phyloP scores from a whole-genome alignment of 2,329 filamentous ascomycete species.

The Thelonectria discophora region DNA sequence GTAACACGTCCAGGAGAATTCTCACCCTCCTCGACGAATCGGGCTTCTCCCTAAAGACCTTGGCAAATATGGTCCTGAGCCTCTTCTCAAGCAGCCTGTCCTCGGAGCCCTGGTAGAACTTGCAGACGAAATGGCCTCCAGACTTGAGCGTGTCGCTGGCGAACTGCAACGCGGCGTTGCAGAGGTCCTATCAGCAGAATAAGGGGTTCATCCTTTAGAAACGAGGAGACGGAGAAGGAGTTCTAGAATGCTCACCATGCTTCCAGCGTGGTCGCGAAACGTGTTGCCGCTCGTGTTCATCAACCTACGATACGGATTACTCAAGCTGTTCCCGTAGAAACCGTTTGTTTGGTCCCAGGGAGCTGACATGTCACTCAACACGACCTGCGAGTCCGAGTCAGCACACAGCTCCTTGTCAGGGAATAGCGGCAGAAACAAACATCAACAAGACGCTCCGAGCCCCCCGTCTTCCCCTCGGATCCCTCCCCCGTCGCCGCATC shows the following conservation, averaged over 20 bases:
- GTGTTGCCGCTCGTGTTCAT: conserved; percentile 95
- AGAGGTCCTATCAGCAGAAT: conserved; percentile 75
- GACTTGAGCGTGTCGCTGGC: conserved; percentile 82
- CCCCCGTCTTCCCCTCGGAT: conserved; percentile 15
- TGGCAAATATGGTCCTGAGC: conserved; percentile 79
- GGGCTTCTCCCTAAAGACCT: conserved; percentile 88
- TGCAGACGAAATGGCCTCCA: conserved; percentile 94
- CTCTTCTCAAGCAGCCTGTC: conserved; percentile 81
- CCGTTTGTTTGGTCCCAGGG: conserved; percentile 87
- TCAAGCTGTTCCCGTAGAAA: conserved; percentile 87
- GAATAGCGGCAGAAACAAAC: conserved; percentile 49
- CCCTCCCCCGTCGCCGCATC: conserved; percentile 16
- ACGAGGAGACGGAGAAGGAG: not conserved
- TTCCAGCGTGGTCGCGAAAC: conserved; percentile 89
- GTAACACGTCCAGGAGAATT: not conserved
- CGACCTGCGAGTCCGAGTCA: conserved; percentile 62
- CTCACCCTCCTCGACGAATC: conserved; percentile 86
- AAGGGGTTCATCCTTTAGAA: not conserved
- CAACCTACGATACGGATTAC: conserved; percentile 97
- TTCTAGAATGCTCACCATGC: conserved; percentile 76
- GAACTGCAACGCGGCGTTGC: conserved; percentile 84
- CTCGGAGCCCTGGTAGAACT: conserved; percentile 93
- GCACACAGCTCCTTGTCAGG: not conserved
- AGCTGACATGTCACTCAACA: conserved; percentile 98
- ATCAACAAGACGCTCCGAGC: conserved; percentile 70